Evolutionary conservation across 169 alveolate species (phyloP), one percentile per base, ranked within the genome.

Genomic region (Plasmodium cynomolgi): DNA sequence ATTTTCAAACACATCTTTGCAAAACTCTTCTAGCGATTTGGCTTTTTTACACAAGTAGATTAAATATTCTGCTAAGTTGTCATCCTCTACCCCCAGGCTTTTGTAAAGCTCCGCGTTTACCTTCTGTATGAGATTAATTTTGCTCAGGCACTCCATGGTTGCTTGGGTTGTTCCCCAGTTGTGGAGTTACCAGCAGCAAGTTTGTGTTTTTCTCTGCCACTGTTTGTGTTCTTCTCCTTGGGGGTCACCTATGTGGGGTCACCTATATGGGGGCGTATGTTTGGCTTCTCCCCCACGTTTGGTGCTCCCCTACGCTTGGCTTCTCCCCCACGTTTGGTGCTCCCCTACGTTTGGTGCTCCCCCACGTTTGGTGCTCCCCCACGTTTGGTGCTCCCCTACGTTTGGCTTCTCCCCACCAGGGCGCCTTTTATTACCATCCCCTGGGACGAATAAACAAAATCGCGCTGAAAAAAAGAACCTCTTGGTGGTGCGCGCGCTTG

Each of bases 1-100:
- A 86, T 77, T 86, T 86, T 86, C 93, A 77, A 86, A 86, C 8
- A 86, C 93, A 5, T 86, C 93, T 34, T 86, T 86, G 15, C 86
- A 86, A 77, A 86, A 86, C 15, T 75, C 62, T 86, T 86, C 93
- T n/a, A 86, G 56, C 26, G 86, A 86, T 34, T 50, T 75, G 15
- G 93, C 79, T 11, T 86, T 86, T 20, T 86, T 77, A 31, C 93
- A 86, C 17, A 86, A 56, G 44, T 56, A 86, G n/a, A 86, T 86
- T 33, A 86, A 11, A 37, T 77, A 86, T 26, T 86, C 93, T 37
- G 93, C 37, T 5, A 86, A 47, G 29, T 74, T 86, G 5, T 86
- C 93, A 86, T 86, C 93, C 33, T 86, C 93, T 3, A 86, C 81
- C 29, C 93, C 93, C 1, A 86, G 68, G 34, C 81, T 75, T 6